These are phyloP conservation scores for Eucalyptus guilfoylei DNA, from an alignment of 345 rosid species.

Conservation along the genomic window DNA sequence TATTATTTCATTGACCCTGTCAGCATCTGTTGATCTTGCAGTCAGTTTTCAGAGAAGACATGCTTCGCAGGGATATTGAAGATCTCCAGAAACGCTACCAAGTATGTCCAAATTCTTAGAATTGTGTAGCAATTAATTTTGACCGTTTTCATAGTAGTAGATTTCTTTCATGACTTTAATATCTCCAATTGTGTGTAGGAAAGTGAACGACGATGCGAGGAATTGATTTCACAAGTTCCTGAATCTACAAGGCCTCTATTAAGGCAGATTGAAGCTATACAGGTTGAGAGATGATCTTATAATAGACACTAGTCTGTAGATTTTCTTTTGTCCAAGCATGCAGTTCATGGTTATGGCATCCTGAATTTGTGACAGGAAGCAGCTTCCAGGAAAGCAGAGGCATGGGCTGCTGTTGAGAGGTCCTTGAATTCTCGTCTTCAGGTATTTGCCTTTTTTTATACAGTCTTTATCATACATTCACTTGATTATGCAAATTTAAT, in stretches of 20 bases:
- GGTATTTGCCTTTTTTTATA: conserved; percentile 24
- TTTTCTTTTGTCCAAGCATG: neutral
- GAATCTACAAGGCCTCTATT: conserved; percentile 97
- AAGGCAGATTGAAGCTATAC: conserved; percentile 98
- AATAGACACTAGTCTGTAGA: neutral
- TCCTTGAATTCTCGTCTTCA: conserved; percentile 78
- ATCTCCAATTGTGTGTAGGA: conserved; percentile 28
- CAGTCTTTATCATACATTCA: neutral
- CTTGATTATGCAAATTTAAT: neutral
- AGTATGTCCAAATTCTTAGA: conserved; percentile 14
- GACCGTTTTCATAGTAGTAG: neutral
- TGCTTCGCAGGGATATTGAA: conserved; percentile 64
- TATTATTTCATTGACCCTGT: neutral
- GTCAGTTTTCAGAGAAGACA: conserved; percentile 83
- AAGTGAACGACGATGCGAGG: conserved; percentile 99
- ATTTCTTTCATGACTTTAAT: neutral
- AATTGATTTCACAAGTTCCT: conserved; percentile 93
- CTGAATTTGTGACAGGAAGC: conserved; percentile 45
- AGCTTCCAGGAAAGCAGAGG: conserved; percentile 81
- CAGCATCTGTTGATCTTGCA: conserved; percentile 9
- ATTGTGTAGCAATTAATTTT: neutral
- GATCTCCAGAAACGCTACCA: conserved; percentile 95
- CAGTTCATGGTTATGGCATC: neutral
- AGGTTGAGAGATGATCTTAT: conserved; percentile 27
- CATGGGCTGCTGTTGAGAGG: conserved; percentile 98